Conservation (phyloP, 2,329 filamentous ascomycete species). For the Aspergillus phoenicis region DNA sequence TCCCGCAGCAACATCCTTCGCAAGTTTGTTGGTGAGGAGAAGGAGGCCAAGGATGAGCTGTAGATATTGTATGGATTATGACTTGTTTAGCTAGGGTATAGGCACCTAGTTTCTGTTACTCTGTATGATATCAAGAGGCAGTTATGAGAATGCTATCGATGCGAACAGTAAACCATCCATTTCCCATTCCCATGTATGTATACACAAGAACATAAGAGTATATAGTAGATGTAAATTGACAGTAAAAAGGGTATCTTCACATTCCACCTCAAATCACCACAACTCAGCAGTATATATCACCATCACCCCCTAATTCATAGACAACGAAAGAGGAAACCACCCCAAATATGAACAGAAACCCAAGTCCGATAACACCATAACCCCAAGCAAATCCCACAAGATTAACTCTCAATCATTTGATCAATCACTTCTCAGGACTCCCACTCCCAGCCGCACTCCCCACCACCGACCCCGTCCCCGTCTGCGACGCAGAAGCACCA, state of each 20-base stretch:
- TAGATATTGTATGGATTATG: slow-evolving; percentile 18
- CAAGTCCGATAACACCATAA: neutral
- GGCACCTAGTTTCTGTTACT: neutral
- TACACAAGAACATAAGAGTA: neutral
- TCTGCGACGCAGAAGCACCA: slow-evolving; percentile 4
- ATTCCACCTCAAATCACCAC: neutral
- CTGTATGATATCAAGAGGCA: neutral
- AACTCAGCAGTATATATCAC: neutral
- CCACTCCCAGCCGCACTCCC: slow-evolving; percentile 1
- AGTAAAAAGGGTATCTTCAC: neutral
- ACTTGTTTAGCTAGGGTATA: neutral
- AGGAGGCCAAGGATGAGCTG: slow-evolving; percentile 70
- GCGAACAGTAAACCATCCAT: neutral
- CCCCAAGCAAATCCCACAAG: neutral
- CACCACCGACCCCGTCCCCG: slow-evolving; percentile 13
- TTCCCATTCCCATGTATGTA: no score
- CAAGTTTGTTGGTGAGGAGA: slow-evolving; percentile 68
- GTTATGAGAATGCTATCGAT: neutral
- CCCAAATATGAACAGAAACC: no score
- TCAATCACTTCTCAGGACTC: neutral
- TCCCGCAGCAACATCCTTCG: slow-evolving; percentile 85
- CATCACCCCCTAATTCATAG: neutral
- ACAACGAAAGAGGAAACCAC: neutral
- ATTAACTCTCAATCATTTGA: neutral
- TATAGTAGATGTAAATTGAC: neutral